Percentiles rank a stretch among this genome's conserved stretches.
phyloP scores from a whole-genome alignment of 2,329 filamentous ascomycete species.

The Aspergillus versicolor region DNA sequence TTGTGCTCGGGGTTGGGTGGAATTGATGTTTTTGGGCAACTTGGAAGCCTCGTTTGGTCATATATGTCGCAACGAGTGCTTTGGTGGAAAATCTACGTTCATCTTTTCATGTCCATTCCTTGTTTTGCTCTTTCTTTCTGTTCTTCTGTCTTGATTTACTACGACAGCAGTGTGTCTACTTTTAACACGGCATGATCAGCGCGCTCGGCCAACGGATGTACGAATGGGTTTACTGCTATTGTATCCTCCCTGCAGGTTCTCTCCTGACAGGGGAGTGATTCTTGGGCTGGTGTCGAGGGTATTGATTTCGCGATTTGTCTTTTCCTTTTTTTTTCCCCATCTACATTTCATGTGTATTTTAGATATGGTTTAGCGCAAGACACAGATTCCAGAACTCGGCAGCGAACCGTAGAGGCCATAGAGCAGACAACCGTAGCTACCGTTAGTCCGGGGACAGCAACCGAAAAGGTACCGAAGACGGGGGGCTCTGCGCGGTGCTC shows the following conservation, averaged over 20 bases:
- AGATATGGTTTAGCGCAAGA: background rate
- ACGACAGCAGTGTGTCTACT: slow-evolving; percentile 12
- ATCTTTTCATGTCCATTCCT: background rate
- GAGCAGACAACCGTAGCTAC: background rate
- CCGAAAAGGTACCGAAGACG: background rate
- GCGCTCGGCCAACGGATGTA: slow-evolving; percentile 20
- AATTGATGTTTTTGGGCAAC: slow-evolving; percentile 5
- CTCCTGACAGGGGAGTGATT: background rate
- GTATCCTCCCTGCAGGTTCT: background rate
- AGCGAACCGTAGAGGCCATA: no score
- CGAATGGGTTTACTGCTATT: slow-evolving; percentile 18
- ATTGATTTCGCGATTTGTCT: background rate
- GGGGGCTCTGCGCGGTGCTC: background rate
- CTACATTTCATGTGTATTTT: slow-evolving; percentile 8
- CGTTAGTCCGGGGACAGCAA: background rate
- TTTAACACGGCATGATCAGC: slow-evolving; percentile 16
- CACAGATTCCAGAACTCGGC: no score
- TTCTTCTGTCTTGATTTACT: slow-evolving; percentile 11
- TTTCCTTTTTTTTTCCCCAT: background rate
- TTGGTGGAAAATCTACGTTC: slow-evolving; percentile 9
- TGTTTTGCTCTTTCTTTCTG: slow-evolving; percentile 10
- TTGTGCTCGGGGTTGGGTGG: background rate
- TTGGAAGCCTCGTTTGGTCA: slow-evolving; percentile 4
- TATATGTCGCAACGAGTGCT: slow-evolving; percentile 8
- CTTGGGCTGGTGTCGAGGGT: slow-evolving; percentile 14